Base-by-base conservation (phyloP, 2,329 filamentous ascomycete species). In the Aspergillus sp. region DNA sequence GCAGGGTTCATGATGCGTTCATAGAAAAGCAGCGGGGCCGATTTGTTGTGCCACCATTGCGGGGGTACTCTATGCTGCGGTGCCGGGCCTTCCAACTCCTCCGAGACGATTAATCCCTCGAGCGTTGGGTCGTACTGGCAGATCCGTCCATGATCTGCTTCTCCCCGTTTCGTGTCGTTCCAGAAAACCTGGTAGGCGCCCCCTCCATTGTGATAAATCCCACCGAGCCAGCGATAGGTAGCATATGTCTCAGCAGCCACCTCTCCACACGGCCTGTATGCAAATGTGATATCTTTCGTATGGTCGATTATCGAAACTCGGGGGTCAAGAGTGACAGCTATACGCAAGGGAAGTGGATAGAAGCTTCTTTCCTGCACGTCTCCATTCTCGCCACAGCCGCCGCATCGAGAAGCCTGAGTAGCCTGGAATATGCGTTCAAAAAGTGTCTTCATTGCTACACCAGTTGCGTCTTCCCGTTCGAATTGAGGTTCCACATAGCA, bases 181-280 rank as follows among this genome's bases (percentile, higher is more conserved):
- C 75, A 78, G 54, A 68, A 75, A 7, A 78, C 65, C 4, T 71
- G 70, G 23, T 68, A 69, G 22, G 69, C 65, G 0, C 28, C 23
- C 1, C 67, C 23, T 1, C 67, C 45, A 4, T 66, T 38, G 3
- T 60, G 62, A 57, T 79, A 79, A 15, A 78, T 71, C 1, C 76
- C 76, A 0, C 77, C 77, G 15, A 79, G 61, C 76, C 76, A 79
- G 38, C 74, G 72, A 59, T 79, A 79, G 1, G 59, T 60, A 7
- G 71, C 76, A 2, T 51, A 54, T 9, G 66, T 54, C 11, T 60
- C 28, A 4, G 9, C 2, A 11, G 4, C 23, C 3, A 60, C n/a
- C 0, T 66, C 67, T 0, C 66, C 25, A 1, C 41, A 13, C 54
- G 73, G 66, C 3, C 52, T 25, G 52, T 75, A 76, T 3, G 61